Base-by-base conservation (phyloP, 768 basidiomycete genomes). In the Phylloporus scabripes region DNA sequence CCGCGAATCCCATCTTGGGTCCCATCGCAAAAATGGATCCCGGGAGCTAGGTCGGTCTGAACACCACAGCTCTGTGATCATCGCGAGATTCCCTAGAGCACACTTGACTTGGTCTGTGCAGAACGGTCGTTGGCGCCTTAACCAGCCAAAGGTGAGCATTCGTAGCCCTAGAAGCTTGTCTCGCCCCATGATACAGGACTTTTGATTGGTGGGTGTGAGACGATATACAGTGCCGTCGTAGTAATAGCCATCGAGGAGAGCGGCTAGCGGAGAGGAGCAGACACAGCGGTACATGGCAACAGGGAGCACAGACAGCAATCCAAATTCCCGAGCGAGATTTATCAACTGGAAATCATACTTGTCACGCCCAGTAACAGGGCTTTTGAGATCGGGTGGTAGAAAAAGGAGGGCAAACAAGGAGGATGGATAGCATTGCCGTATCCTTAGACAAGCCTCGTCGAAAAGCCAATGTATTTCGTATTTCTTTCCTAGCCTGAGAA, bases 331-430 rank as follows among this genome's bases (percentile, higher is more conserved):
- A 20, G 60, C 60, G 9, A 62, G 54, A 21, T 61, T 61, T 33
- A 61, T 59, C 44, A 61, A 10, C 42, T 62, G 57, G 17, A 61
- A 61, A 42, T 61, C 60, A 33, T 61, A 56, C 52, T 53, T 53
- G 54, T 61, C 60, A 7, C 60, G 53, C 36, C 60, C 60, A 4
- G 43, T 47, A 46, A 61, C 32, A n/a, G 57, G 60, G 39, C 48
- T 51, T 21, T 48, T 52, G 31, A 60, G 53, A 44, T 53, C 53
- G 4, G 60, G 51, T 29, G 60, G 60, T 15, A 60, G 37, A 44
- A 60, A 60, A 11, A 60, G 57, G 33, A 60, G 60, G 36, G 60
- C 50, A 40, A 61, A 61, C 36, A 61, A 26, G 28, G 60, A 62
- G 1, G 57, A 56, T 15, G 60, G 57, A 32, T 62, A 60, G n/a